Conservation (phyloP, 495 filamentous ascomycete genomes). For the Penicillium malachiteum region DNA sequence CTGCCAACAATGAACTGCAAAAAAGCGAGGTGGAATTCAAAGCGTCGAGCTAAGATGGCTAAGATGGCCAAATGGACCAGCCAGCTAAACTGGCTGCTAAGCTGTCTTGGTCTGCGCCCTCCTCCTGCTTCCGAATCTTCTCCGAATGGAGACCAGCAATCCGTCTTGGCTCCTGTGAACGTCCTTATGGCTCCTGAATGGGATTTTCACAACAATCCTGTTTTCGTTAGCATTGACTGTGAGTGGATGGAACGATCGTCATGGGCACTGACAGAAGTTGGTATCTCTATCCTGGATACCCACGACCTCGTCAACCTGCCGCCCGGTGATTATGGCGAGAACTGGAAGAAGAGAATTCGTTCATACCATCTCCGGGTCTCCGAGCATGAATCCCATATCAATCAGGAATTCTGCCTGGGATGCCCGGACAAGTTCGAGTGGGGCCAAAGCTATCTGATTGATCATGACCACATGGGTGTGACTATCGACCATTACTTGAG, state of each 20-base stretch:
- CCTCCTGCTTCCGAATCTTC: neutral
- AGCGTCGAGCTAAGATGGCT: too few relatives aligned
- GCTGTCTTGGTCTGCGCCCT: neutral
- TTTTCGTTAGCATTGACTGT: neutral
- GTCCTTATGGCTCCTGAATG: neutral
- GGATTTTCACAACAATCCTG: neutral
- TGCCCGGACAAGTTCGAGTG: conserved; percentile 37
- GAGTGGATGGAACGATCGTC: neutral
- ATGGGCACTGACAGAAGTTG: conserved; percentile 71
- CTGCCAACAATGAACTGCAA: neutral
- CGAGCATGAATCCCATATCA: conserved; percentile 64
- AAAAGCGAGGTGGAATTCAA: too few relatives aligned
- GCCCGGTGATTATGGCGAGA: conserved; percentile 57
- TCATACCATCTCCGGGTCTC: conserved; percentile 73
- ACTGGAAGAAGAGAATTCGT: conserved; percentile 65
- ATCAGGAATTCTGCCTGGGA: conserved; percentile 63
- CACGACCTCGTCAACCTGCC: conserved; percentile 47
- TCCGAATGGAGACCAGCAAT: neutral
- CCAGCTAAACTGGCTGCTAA: neutral
- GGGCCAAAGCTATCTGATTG: neutral
- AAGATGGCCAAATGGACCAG: neutral
- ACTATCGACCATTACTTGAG: neutral
- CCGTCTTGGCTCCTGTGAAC: neutral
- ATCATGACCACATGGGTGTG: neutral
- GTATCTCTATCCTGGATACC: conserved; percentile 80